Conservation (phyloP, 768 basidiomycete species). For the Pulveroboletus sp. region DNA sequence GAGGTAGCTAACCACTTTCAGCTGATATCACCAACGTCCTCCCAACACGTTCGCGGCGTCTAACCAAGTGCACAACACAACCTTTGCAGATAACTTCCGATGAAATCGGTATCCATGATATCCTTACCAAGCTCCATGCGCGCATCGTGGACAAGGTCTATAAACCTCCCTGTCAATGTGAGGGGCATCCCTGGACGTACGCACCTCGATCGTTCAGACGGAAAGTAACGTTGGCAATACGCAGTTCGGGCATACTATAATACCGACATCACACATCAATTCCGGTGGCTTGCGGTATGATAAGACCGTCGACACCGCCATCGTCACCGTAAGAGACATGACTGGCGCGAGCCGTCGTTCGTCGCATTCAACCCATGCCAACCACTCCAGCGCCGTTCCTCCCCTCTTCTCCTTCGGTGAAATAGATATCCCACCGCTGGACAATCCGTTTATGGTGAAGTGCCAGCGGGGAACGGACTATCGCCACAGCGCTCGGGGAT, state of each 20-base stretch:
- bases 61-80: slow-evolving; percentile 6
- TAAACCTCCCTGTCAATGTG: slow-evolving; percentile 1
- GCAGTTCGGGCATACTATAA: slow-evolving; percentile 18
- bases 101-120: background rate
- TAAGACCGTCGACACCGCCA: slow-evolving; percentile 6
- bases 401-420: no score
- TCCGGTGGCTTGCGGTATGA: slow-evolving; percentile 2
- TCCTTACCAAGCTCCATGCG: background rate
- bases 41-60: background rate
- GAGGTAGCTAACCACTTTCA: slow-evolving; percentile 2
- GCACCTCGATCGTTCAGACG: background rate
- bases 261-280: slow-evolving; percentile 12
- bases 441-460: slow-evolving; percentile 4
- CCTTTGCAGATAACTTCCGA: slow-evolving; percentile 2
- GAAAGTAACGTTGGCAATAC: slow-evolving; percentile 4
- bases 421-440: slow-evolving; percentile 3
- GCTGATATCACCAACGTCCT: background rate
- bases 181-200: slow-evolving; percentile 3
- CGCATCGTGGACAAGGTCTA: background rate
- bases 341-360: slow-evolving; percentile 10
- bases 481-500: slow-evolving; percentile 10
- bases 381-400: no score
- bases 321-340: slow-evolving; percentile 7
- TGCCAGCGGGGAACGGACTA: background rate
- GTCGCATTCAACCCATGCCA: background rate